phyloP scores from a whole-genome alignment of 148 eudicot species.

The Rhododendron kiyosumense region DNA sequence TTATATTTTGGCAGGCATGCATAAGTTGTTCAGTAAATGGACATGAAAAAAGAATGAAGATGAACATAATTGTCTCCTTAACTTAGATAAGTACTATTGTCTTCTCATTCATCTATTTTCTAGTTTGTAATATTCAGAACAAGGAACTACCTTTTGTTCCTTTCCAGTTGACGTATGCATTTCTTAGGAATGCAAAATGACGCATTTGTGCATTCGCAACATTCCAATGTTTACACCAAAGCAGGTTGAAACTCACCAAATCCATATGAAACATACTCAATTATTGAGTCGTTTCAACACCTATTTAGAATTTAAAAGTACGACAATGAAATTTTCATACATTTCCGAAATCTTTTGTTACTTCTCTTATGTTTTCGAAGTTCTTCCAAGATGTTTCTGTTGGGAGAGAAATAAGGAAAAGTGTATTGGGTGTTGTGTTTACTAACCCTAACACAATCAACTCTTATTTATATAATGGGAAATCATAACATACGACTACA shows the following conservation, averaged over 20 bases:
- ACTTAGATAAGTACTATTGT: not conserved
- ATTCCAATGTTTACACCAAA: not conserved
- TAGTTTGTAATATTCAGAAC: not conserved
- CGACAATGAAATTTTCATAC: not conserved
- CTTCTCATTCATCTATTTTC: not conserved
- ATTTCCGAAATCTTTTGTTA: not conserved
- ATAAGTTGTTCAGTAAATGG: not conserved
- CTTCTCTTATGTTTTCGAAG: not conserved
- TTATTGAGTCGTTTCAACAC: not conserved
- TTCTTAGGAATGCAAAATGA: not conserved
- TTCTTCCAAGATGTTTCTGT: not conserved
- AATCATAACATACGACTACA: too few relatives aligned
- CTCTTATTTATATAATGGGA: too few relatives aligned
- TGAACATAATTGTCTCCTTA: not conserved
- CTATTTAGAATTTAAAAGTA: not conserved
- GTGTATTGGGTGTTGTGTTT: too few relatives aligned
- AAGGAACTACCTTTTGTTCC: not conserved
- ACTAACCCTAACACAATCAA: too few relatives aligned
- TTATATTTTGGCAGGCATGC: not conserved
- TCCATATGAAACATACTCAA: not conserved
- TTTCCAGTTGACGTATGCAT: not conserved
- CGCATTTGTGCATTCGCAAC: not conserved
- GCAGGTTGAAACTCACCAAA: not conserved
- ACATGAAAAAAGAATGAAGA: not conserved
- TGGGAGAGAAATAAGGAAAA: too few relatives aligned